Base-by-base conservation (phyloP, 1,139 yeast genomes). In the Geotrichum europaeum region DNA sequence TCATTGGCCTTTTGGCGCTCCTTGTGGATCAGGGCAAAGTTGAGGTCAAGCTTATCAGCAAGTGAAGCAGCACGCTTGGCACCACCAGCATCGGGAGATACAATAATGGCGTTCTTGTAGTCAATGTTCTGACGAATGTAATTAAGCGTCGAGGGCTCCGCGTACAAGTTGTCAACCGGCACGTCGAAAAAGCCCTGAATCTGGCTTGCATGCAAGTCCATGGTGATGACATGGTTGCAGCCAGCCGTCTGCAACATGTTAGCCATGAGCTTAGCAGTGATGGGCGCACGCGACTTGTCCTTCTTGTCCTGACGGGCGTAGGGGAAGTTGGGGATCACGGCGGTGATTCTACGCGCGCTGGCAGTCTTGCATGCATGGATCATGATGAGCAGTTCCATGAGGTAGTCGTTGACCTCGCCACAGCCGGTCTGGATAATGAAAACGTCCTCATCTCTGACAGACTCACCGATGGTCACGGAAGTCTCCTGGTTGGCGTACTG, bases 151-250 rank as follows among this genome's bases (percentile, higher is more conserved):
- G 89, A 84, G 61, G 98, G 98, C 75, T 92, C 98, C 43, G 97
- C 97, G 70, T 91, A 92, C 70, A 94, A 78, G 75, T 94, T 94
- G 76, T 94, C 99, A 28, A 92, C 98, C 0, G 98, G 98, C 15
- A 89, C 90, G 68, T 89, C 89, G 69, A 94, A 94, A 73, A 94
- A 94, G n/a, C 99, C 99, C 77, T 94, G 99, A 70, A 94, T 94
- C 75, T 94, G 99, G n/a, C 96, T 87, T n/a, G 98, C 98, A 71
- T 94, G 99, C 69, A 94, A 79, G 73, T 94, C 99, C 97, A 94
- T 89, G 49, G 98, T 92, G 68, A 94, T 92, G 51, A 94, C 96
- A 75, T 94, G 99, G 74, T 91, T 85, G 75, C 97, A 94, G 9
- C 98, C 99, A 9, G 97, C 96, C 2, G 96, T 88, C 59, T 94